Base-by-base conservation (phyloP, 2,329 filamentous ascomycete species). In the Alternaria brassicae region DNA sequence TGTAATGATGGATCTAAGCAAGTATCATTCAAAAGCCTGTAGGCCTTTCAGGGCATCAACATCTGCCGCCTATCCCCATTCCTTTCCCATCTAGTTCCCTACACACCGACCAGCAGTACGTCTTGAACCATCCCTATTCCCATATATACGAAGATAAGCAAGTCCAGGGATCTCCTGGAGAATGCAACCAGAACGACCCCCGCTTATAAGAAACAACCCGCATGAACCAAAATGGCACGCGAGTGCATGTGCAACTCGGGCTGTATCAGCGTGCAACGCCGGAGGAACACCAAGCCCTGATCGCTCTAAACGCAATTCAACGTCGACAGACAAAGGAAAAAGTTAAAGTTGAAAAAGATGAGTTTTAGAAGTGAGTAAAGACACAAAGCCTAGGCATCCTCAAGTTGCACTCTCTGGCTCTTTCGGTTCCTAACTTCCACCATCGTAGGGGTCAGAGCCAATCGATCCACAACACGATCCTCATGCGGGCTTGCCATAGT, bases 341-440 rank as follows among this genome's bases (percentile, higher is more conserved):
- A 3, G 10, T 40, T n/a, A 5, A 50, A 49, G 30, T 37, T 47
- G 13, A 36, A 28, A 15, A 40, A 51, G 40, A 42, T n/a, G 30
- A 40, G n/a, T 50, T 48, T 25, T 36, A 36, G 39, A 42, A 45
- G 56, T 52, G 48, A 53, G 53, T 25, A 30, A n/a, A 32, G 48
- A 40, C 34, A 36, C 7, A 32, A 47, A 28, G 37, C 45, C 62
- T 67, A 77, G 10, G 68, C 71, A 54, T 77, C 72, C n/a, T 74
- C 75, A 34, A 78, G 53, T 60, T 74, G 70, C 39, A 77, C 76
- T 47, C 72, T 63, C 42, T 77, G 74, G 56, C 73, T 77, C 66
- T 70, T 75, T 12, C 75, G 63, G 30, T 77, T 76, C 59, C 68
- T 69, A 34, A 78, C 66, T 45, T 78, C 73, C 6, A 78, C 76